Percentiles rank a stretch among this genome's conserved stretches.
phyloP scores from a whole-genome alignment of 306 rosid species.

The Prunus kanzakura region DNA sequence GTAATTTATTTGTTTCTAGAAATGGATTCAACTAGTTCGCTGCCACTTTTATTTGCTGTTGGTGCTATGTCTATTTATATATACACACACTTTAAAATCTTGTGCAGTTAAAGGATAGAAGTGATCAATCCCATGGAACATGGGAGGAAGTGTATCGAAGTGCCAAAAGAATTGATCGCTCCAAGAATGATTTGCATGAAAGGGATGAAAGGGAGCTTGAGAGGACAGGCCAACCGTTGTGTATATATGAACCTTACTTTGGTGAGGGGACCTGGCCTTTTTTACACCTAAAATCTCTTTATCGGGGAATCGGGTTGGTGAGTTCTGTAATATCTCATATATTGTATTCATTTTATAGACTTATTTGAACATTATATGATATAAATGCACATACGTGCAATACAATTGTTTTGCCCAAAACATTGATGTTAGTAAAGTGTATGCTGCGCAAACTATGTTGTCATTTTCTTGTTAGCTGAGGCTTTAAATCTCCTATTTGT shows the following conservation, averaged over 20 bases:
- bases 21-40: neutral
- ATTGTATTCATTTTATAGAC: neutral
- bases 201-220: slow-evolving; percentile 95
- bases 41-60: slow-evolving; percentile 2
- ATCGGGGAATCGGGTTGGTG: slow-evolving; percentile 93
- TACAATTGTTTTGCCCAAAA: neutral
- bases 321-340: slow-evolving; percentile 26
- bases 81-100: slow-evolving; percentile 19
- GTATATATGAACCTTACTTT: slow-evolving; percentile 92
- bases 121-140: slow-evolving; percentile 74
- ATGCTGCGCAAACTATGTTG: neutral
- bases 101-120: slow-evolving; percentile 84
- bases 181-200: slow-evolving; percentile 83
- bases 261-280: slow-evolving; percentile 98
- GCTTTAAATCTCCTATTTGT: neutral
- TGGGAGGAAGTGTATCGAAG: slow-evolving; percentile 94
- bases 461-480: neutral
- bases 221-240: slow-evolving; percentile 86
- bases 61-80: neutral
- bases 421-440: neutral
- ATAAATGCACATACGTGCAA: neutral
- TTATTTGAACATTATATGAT: neutral
- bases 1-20: slow-evolving; percentile 6
- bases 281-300: slow-evolving; percentile 71
- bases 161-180: slow-evolving; percentile 75